A percentile compares a stretch with the other conserved stretches of the same genome.
Evolutionary conservation across 352 stramenopile genomes (phyloP).

Genomic region (Phytophthora tentaculata): DNA sequence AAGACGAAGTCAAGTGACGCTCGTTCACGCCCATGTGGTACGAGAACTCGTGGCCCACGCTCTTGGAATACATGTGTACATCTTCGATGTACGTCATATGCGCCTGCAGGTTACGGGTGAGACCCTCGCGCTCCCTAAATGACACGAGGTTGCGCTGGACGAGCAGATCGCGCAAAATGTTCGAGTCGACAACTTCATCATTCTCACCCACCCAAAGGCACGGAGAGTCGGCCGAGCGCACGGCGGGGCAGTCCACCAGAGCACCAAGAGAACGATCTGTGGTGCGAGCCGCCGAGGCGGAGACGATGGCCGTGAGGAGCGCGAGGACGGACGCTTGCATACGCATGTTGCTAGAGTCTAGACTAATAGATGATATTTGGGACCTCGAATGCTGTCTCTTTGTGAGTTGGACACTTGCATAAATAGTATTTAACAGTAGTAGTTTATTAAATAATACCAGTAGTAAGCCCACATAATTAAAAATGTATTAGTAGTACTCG

Average conservation of each 20-base stretch:
- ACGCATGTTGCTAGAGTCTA: slow-evolving; percentile 13
- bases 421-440: slow-evolving; percentile 1
- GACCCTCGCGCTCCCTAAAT: slow-evolving; percentile 28
- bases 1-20: slow-evolving; percentile 60
- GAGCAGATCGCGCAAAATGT: slow-evolving; percentile 57
- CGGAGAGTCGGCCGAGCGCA: slow-evolving; percentile 27
- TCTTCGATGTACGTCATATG: slow-evolving; percentile 87
- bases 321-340: slow-evolving; percentile 30
- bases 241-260: slow-evolving; percentile 50
- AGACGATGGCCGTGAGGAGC: slow-evolving; percentile 15
- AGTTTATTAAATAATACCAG: not conserved
- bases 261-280: slow-evolving; percentile 49
- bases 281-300: slow-evolving; percentile 3
- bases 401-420: slow-evolving; percentile 4
- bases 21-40: slow-evolving; percentile 75
- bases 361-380: not conserved
- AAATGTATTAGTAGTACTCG: no score
- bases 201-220: slow-evolving; percentile 70
- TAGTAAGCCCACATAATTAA: no score
- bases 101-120: slow-evolving; percentile 60
- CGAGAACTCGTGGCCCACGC: slow-evolving; percentile 60
- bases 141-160: slow-evolving; percentile 43
- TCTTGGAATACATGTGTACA: slow-evolving; percentile 63
- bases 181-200: slow-evolving; percentile 41
- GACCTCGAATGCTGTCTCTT: slow-evolving; percentile 28